These are phyloP conservation scores for Helicocarpus griseus DNA, from an alignment of 2,329 filamentous ascomycete species.

Conservation along the genomic window DNA sequence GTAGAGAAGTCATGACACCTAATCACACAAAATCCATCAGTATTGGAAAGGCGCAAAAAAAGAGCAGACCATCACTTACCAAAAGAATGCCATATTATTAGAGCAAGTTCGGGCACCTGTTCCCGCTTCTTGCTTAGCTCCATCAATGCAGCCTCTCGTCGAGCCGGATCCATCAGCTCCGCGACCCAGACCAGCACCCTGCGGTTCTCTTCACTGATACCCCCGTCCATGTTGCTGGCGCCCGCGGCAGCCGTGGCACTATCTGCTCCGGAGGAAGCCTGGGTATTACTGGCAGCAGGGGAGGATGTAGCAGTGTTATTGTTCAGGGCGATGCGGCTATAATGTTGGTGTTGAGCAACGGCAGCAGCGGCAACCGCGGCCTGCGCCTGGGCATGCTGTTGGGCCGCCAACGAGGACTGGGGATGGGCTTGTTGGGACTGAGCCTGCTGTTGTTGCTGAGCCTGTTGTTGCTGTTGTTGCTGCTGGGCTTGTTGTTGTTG, in stretches of 20 bases:
- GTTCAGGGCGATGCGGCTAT: slow-evolving; percentile 61
- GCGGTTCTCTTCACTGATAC: slow-evolving; percentile 79
- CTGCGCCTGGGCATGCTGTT: slow-evolving; percentile 40
- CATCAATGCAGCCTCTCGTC: slow-evolving; percentile 80
- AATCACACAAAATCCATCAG: slow-evolving; percentile 17
- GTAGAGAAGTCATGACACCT: slow-evolving; percentile 96
- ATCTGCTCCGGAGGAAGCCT: slow-evolving; percentile 18
- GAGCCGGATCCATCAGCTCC: slow-evolving; percentile 77
- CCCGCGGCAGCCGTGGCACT: slow-evolving; percentile 27
- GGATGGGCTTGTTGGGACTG: slow-evolving; percentile 28
- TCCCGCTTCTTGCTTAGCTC: slow-evolving; percentile 98
- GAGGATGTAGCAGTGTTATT: slow-evolving; percentile 41
- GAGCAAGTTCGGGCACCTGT: slow-evolving; percentile 88
- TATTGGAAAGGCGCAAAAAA: slow-evolving; percentile 3
- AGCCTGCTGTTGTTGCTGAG: slow-evolving; percentile 20
- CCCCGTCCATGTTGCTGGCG: slow-evolving; percentile 49
- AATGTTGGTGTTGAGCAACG: slow-evolving; percentile 45
- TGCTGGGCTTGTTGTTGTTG: slow-evolving; percentile 36
- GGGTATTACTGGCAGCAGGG: slow-evolving; percentile 20
- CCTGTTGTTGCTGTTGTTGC: slow-evolving; percentile 24
- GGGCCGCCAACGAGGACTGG: slow-evolving; percentile 20
- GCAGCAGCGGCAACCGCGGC: slow-evolving; percentile 32
- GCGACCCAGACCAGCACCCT: slow-evolving; percentile 89
- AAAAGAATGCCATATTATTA: slow-evolving; percentile 98
- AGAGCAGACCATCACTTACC: slow-evolving; percentile 42